Percentiles rank a stretch among this genome's conserved stretches.
phyloP scores from a whole-genome alignment of 1,139 yeast genomes.

The Lodderomyces pseudojiufengensis region DNA sequence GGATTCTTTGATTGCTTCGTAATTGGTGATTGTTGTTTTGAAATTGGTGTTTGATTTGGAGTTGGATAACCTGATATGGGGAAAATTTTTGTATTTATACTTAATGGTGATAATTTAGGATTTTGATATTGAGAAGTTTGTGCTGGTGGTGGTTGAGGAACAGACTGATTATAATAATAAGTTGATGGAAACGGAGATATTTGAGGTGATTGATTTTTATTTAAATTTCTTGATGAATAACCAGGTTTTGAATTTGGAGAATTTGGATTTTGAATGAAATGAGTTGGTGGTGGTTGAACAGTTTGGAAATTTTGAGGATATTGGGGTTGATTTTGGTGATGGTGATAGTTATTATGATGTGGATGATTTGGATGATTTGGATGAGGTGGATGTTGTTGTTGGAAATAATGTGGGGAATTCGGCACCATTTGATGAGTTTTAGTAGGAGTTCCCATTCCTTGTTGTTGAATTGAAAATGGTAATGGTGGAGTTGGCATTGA shows the following conservation, averaged over 20 bases:
- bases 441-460: too few relatives aligned
- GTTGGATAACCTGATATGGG: constrained; percentile 4
- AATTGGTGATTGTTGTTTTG: constrained; percentile 1
- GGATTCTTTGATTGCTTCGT: too few relatives aligned
- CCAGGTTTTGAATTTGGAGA: constrained; percentile 3
- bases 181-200: constrained; percentile 1
- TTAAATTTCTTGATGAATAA: constrained; percentile 4
- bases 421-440: too few relatives aligned
- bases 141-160: too few relatives aligned
- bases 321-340: too few relatives aligned
- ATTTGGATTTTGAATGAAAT: neutral
- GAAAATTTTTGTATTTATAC: constrained; percentile 3
- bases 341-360: too few relatives aligned
- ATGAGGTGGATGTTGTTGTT: constrained; percentile 2
- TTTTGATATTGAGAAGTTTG: constrained; percentile 3
- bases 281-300: constrained; percentile 2
- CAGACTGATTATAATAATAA: too few relatives aligned
- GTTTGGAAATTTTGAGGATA: neutral
- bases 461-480: neutral
- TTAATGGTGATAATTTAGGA: constrained; percentile 9
- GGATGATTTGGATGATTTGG: constrained; percentile 1
- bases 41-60: neutral
- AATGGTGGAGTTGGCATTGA: neutral
- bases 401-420: neutral
- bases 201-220: constrained; percentile 5